These are phyloP conservation scores for Tanacetum coccineum DNA, from an alignment of 129 eudicot genomes.

Conservation along the genomic window DNA sequence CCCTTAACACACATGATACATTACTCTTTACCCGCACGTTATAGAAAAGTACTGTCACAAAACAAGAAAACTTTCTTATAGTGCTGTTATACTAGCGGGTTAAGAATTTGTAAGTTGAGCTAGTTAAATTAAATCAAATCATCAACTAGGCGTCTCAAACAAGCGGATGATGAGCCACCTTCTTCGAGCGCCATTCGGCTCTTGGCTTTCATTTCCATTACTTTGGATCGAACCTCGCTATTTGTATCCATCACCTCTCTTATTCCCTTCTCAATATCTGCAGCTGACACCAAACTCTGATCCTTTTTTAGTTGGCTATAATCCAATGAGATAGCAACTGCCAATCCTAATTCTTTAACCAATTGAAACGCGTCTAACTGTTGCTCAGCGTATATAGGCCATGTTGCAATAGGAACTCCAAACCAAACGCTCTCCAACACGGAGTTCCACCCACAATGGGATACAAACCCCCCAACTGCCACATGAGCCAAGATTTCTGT, in stretches of 20 bases:
- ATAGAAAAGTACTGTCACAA: too few species aligned
- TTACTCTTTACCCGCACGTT: too few species aligned
- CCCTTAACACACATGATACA: too few species aligned
- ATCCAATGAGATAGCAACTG: slow-evolving; percentile 32
- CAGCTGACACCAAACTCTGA: slow-evolving; percentile 16
- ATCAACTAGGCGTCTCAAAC: slow-evolving; percentile 9
- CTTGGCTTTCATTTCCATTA: slow-evolving; percentile 18
- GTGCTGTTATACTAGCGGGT: too few species aligned
- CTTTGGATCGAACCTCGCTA: slow-evolving; percentile 18
- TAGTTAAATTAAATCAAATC: slow-evolving; percentile 5
- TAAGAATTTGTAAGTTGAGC: not conserved
- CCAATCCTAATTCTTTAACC: slow-evolving; percentile 42
- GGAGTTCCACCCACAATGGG: slow-evolving; percentile 53
- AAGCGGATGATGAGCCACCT: slow-evolving; percentile 25
- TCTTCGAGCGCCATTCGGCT: slow-evolving; percentile 20
- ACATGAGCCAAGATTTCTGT: slow-evolving; percentile 20
- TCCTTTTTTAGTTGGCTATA: slow-evolving; percentile 3
- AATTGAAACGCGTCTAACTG: slow-evolving; percentile 29
- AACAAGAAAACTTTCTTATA: too few species aligned
- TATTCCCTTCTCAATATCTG: slow-evolving; percentile 31
- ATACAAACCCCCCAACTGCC: slow-evolving; percentile 38
- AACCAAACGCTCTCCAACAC: slow-evolving; percentile 32
- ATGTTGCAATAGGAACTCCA: slow-evolving; percentile 39
- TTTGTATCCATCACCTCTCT: slow-evolving; percentile 21
- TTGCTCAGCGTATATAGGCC: slow-evolving; percentile 41